Conservation (phyloP, 257 asterid genomes). For the Fraxinus excelsior region DNA sequence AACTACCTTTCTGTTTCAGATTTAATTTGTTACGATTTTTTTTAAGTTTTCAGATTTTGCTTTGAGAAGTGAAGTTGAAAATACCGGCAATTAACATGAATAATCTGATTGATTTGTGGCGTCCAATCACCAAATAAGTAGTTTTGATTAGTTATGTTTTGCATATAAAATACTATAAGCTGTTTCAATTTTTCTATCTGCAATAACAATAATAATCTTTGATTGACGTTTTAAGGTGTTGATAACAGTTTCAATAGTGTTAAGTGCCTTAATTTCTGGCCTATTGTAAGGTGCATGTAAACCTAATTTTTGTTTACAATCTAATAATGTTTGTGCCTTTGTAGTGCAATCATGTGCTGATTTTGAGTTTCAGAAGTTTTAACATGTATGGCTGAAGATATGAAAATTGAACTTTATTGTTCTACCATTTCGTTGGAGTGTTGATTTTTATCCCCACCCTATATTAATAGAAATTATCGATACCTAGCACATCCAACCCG, state of each 20-base stretch:
- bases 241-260: neutral
- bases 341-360: too few species aligned
- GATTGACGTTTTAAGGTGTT: neutral
- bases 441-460: too few species aligned
- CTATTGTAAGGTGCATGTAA: conserved; percentile 19
- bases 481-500: too few species aligned
- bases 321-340: conserved; percentile 12
- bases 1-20: neutral
- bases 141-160: too few species aligned
- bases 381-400: too few species aligned
- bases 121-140: neutral
- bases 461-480: too few species aligned
- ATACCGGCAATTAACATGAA: too few species aligned
- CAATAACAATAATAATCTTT: neutral
- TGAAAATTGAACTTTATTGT: too few species aligned
- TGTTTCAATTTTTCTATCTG: neutral
- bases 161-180: neutral
- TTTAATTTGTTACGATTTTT: neutral
- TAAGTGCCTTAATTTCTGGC: neutral
- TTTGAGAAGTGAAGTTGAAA: neutral
- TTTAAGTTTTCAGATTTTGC: neutral
- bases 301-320: neutral
- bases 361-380: too few species aligned
- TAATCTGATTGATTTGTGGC: neutral
- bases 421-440: too few species aligned